Percentiles rank a stretch among this genome's conserved stretches.
These are phyloP conservation scores for Schrenkiella parvula DNA, from an alignment of 345 rosid genomes.

Conservation along the genomic window DNA sequence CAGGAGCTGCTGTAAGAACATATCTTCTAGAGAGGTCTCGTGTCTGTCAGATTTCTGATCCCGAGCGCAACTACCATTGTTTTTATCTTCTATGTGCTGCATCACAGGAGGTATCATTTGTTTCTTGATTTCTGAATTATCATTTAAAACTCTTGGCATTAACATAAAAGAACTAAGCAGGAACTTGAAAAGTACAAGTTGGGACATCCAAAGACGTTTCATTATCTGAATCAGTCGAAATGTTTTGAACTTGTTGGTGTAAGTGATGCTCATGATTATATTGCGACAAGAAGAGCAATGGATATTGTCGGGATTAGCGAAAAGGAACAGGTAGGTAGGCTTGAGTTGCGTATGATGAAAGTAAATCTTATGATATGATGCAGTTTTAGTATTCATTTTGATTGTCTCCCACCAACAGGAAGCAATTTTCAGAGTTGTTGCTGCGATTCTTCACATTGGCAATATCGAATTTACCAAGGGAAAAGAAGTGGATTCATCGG, in stretches of 20 bases:
- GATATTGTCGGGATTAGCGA: neutral
- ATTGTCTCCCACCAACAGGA: neutral
- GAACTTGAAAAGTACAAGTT: neutral
- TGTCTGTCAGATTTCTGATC: neutral
- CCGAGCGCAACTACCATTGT: neutral
- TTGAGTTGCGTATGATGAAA: neutral
- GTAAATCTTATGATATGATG: neutral
- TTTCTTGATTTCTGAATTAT: neutral
- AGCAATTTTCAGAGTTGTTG: conserved; percentile 8
- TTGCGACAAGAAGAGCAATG: conserved; percentile 1
- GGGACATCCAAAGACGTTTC: neutral
- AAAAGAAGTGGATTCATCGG: neutral
- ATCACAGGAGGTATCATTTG: neutral
- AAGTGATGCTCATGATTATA: neutral
- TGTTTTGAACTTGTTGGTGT: neutral
- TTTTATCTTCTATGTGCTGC: conserved; percentile 5
- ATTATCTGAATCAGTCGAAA: conserved; percentile 1
- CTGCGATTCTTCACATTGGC: neutral
- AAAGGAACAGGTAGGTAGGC: neutral
- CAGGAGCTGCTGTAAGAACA: neutral
- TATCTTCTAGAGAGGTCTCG: conserved; percentile 1
- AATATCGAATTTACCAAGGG: neutral
- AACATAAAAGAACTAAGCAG: neutral
- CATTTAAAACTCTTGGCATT: neutral
- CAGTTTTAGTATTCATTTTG: neutral